phyloP scores from a whole-genome alignment of 768 basidiomycete species.

The Rickenella mellea region DNA sequence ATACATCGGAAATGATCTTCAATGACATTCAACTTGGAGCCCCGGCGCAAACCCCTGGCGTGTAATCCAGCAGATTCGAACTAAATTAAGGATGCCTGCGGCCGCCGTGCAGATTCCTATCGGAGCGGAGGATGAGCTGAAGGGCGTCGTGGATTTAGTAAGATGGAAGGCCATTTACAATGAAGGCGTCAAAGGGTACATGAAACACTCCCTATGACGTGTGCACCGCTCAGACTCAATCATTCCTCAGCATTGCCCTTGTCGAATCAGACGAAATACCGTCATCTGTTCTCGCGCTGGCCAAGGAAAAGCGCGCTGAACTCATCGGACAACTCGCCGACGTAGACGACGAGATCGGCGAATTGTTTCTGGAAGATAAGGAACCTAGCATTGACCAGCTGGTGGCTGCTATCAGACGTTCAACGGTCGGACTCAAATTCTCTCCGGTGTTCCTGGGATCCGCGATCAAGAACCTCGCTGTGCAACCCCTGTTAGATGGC shows the following conservation, averaged over 20 bases:
- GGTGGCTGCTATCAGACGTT: constrained; percentile 76
- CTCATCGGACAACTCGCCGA: constrained; percentile 94
- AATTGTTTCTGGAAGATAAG: constrained; percentile 81
- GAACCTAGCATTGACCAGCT: constrained; percentile 66
- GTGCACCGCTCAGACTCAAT: background rate
- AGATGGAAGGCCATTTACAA: constrained; percentile 94
- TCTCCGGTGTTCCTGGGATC: constrained; percentile 96
- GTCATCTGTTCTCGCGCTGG: constrained; percentile 57
- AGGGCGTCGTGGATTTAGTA: constrained; percentile 89
- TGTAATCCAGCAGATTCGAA: constrained; percentile 83
- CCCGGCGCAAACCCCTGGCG: constrained; percentile 98
- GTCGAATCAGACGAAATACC: constrained; percentile 86
- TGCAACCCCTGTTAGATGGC: constrained; percentile 90
- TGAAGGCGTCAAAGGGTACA: constrained; percentile 87
- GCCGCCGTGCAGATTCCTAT: constrained; percentile 97
- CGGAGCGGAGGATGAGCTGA: constrained; percentile 77
- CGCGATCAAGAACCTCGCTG: constrained; percentile 93
- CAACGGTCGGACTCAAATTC: constrained; percentile 83
- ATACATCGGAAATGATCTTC: background rate
- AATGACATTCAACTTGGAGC: constrained; percentile 26
- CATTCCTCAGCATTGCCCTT: constrained; percentile 50
- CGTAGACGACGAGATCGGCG: constrained; percentile 91
- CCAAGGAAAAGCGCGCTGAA: constrained; percentile 77
- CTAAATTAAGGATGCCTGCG: constrained; percentile 85
- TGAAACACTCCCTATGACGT: constrained; percentile 1